Base-by-base conservation (phyloP, 805 yeast species). In the Candida peoriensis region DNA sequence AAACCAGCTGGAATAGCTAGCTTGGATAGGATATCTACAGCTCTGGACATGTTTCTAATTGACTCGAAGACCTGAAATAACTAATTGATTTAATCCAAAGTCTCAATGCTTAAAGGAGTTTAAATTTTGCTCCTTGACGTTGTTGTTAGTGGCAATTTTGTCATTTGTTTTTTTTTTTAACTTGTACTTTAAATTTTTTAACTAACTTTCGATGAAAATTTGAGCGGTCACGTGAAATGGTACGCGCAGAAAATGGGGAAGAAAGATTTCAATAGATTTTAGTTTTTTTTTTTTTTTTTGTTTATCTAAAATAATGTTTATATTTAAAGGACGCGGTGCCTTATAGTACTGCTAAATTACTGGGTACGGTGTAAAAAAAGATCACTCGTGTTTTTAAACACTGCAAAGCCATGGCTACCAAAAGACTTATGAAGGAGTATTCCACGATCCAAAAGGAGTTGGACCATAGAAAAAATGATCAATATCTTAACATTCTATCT, bases 1-100 rank as follows among this genome's bases (percentile, higher is more conserved):
- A 80, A 54, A 52, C 89, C 89, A 4, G 73, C 71, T 8, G 93
- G 93, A 23, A 81, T 58, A 4, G 90, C 90, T 38, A 84, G 58
- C 48, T 52, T 61, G 26, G 72, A 61, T 40, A 66, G 52, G 16
- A 55, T 34, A 32, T 66, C 70, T 23, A 65, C 67, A 20, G 60
- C 36, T 52, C 61, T 57, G 8, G 72, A 66, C 72, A 66, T 66
- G 11, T 9, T 47, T 20, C n/a, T n/a, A n/a, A n/a, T n/a, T n/a
- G n/a, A n/a, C n/a, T n/a, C n/a, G n/a, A 10, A 22, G 13, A 12
- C 15, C 19, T 24, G 24, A 15, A 11, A 30, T 6, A 6, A 16
- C 16, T 3, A 14, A 13, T 20, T 17, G 30, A n/a, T 23, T 3
- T 24, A 10, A 28, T 19, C 15, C 6, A 14, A 14, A 9, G 13